Evolutionary conservation across 805 yeast species (phyloP).

Genomic region (Pichia scutulata): DNA sequence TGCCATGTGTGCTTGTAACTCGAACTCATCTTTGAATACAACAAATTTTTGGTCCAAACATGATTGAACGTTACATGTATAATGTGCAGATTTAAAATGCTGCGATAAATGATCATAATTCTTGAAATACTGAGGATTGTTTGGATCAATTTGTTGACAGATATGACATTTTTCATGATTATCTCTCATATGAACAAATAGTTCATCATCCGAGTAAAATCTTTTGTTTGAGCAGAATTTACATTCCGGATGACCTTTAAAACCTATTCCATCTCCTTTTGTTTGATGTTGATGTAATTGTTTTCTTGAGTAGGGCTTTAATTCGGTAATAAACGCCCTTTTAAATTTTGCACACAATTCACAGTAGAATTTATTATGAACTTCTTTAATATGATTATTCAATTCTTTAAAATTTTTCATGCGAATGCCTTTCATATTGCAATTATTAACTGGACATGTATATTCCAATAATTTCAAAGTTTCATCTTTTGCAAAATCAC

Average conservation of each 20-base stretch:
- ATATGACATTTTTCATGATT: slow-evolving; percentile 84
- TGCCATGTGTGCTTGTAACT: slow-evolving; percentile 80
- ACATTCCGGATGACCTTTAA: slow-evolving; percentile 86
- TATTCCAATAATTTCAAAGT: slow-evolving; percentile 47
- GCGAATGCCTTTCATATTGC: slow-evolving; percentile 16
- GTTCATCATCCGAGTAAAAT: slow-evolving; percentile 85
- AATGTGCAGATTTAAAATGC: slow-evolving; percentile 73
- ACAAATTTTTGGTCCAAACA: slow-evolving; percentile 89
- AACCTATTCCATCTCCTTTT: slow-evolving; percentile 70
- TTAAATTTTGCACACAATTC: slow-evolving; percentile 71
- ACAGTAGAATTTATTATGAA: slow-evolving; percentile 62
- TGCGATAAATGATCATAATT: slow-evolving; percentile 66
- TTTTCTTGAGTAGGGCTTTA: slow-evolving; percentile 50
- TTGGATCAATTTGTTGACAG: slow-evolving; percentile 63
- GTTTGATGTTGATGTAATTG: slow-evolving; percentile 64
- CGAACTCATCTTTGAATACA: slow-evolving; percentile 81
- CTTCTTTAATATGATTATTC: slow-evolving; percentile 54
- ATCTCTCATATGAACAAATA: slow-evolving; percentile 72
- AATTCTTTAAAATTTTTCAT: slow-evolving; percentile 48
- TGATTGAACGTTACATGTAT: slow-evolving; percentile 61
- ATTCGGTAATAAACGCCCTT: slow-evolving; percentile 68
- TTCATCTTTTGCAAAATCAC: slow-evolving; percentile 36
- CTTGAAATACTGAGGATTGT: slow-evolving; percentile 65
- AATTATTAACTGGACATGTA: slow-evolving; percentile 42
- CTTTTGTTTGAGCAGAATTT: slow-evolving; percentile 65